Conservation (phyloP, 2,329 filamentous ascomycete species). For the Alternaria metachromatica region DNA sequence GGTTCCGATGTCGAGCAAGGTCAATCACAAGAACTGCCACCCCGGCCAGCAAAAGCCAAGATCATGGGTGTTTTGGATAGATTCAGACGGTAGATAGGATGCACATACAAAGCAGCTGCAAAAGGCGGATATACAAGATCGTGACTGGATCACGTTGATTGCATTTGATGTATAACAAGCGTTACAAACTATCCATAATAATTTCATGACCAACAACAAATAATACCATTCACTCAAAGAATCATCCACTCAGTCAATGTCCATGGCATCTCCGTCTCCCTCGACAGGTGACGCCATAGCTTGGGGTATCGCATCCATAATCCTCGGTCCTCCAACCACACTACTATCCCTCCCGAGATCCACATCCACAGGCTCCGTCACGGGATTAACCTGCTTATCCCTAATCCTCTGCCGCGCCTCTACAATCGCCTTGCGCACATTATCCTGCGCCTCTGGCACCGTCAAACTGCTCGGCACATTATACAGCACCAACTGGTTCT, state of each 20-base stretch:
- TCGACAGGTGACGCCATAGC: constrained; percentile 6
- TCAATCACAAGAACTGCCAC: constrained; percentile 29
- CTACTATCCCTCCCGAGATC: constrained; percentile 1
- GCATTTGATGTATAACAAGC: background rate
- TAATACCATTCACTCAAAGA: background rate
- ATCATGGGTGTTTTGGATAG: constrained; percentile 35
- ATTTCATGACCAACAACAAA: background rate
- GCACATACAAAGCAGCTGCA: background rate
- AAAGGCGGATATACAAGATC: background rate
- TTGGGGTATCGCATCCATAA: constrained; percentile 13
- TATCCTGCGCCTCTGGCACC: constrained; percentile 73
- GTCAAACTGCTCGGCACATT: constrained; percentile 77
- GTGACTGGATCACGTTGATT: constrained; percentile 3
- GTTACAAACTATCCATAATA: background rate
- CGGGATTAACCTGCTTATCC: constrained; percentile 59
- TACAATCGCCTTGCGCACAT: constrained; percentile 81
- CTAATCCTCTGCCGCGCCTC: constrained; percentile 75
- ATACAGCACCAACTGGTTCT: constrained; percentile 81
- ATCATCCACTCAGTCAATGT: constrained; percentile 58
- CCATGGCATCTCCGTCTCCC: constrained; percentile 69
- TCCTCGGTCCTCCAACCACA: background rate
- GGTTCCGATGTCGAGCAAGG: constrained; percentile 28
- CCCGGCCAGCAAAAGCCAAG: constrained; percentile 41
- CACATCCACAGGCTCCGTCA: constrained; percentile 36
- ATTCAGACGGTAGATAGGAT: constrained; percentile 32